Evolutionary conservation across 1,139 yeast species (phyloP), one percentile per base, ranked within the genome.

Genomic region (Suzukiozyma palmioleophila): DNA sequence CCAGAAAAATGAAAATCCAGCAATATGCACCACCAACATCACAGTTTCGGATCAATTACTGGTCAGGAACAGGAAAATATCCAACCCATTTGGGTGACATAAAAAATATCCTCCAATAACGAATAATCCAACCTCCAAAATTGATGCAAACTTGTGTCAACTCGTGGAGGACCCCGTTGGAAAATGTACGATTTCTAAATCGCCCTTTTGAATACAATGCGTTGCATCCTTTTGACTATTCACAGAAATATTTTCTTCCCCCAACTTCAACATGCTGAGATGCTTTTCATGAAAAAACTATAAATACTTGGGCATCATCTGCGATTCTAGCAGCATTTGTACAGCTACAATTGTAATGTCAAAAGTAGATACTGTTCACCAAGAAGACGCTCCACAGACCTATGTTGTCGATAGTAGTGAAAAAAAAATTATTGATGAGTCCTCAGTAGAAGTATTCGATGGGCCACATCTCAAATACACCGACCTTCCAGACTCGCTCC

Each of bases 401-500:
- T 32, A 32, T 13, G 18, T 8, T 21, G 16, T 32, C 8, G 36
- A 33, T 26, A 13, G 16, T 13, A 8, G 6, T 3, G 16, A 28
- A 28, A 28, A 28, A 13, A 25, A 33, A 15, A 26, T 8, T 15
- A 9, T 11, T 26, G 30, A 33, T n/a, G 36, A 24, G 9, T 14
- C 11, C 26, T 33, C 36, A 8, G n/a, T 33, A 26, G 36, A 25
- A 22, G 11, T n/a, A 10, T 12, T 25, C 5, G 36, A 15, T 25
- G 36, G 16, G 12, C 22, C 10, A 33, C n/a, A 9, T 7, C 26
- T 33, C 12, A 35, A 48, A 25, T 48, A 47, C 32, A 33, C 42
- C 8, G 47, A 50, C 26, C 43, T 53, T 32, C 74, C 75, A 2
- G 70, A 63, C 29, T 56, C 67, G 9, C 58, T 69, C 38, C 56